Base-by-base conservation (phyloP, 179 eudicot species). In the Beta macrorhiza region DNA sequence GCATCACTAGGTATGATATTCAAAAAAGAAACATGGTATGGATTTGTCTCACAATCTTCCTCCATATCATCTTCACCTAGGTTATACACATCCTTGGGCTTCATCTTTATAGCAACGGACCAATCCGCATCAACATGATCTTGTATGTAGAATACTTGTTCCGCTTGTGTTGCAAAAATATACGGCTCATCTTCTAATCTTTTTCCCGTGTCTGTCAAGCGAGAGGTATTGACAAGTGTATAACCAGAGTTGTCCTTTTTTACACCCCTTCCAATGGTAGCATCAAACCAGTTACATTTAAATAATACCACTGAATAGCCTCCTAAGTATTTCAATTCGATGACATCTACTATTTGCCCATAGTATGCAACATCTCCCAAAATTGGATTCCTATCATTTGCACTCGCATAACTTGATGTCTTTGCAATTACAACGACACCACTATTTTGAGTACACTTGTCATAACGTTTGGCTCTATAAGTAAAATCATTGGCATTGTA, bases 381-480 rank as follows among this genome's bases (percentile, higher is more conserved):
- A n/a, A 76, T 19, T 25, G 57, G 79, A 25, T 29, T 59, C 3
- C 47, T 65, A 32, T 78, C 73, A 53, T 16, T 64, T 20, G 73
- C 5, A 78, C 72, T 78, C 3, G 62, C 72, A 13, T 78, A 78
- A n/a, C 72, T 78, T 78, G 80, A 78, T 32, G 80, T 67, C 58
- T 67, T 78, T 37, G 80, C 80, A 14, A 68, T 67, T 44, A 78
- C 55, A 32, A 67, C 74, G 7, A 78, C 74, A 4, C 80, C 80
- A 78, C 80, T 78, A 67, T 78, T 78, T 53, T 78, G 74, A 6
- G 80, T 78, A 56, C 74, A 78, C 25, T 37, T 67, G 19, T 78
- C 80, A 53, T 67, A 67, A 17, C 52, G 74, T 51, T 67, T 78
- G n/a, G 45, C 63, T 25, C 52, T 65, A 67, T 67, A 78, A 16